phyloP scores from a whole-genome alignment of 345 rosid species.

The Conringia planisiliqua region DNA sequence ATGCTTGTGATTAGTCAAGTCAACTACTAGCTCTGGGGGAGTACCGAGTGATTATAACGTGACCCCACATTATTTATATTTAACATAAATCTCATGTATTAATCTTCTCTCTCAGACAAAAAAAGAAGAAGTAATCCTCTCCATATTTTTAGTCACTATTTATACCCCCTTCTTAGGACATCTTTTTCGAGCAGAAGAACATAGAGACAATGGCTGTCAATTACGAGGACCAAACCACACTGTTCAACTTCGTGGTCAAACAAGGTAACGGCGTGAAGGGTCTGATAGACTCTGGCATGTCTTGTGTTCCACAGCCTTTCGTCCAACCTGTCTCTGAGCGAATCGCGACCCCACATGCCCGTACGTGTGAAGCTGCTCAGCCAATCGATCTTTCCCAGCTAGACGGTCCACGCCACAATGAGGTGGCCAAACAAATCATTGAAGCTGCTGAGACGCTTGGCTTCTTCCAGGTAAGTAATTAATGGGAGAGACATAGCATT shows the following conservation, averaged over 20 bases:
- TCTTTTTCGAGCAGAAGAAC: not conserved
- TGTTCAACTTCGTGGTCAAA: conserved; percentile 48
- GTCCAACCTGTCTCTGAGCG: conserved; percentile 43
- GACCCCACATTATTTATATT: not conserved
- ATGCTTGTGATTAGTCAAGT: not conserved
- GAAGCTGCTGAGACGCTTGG: conserved; percentile 53
- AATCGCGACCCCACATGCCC: conserved; percentile 35
- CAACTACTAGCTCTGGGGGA: not conserved
- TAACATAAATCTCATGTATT: not conserved
- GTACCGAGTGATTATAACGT: not conserved
- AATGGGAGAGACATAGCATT: not conserved
- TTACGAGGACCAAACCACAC: conserved; percentile 33
- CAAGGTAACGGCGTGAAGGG: conserved; percentile 60
- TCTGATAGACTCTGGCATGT: conserved; percentile 44
- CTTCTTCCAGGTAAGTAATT: conserved; percentile 40
- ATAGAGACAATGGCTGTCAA: conserved; percentile 14
- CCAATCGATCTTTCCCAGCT: conserved; percentile 49
- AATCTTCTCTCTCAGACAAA: not conserved
- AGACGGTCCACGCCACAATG: conserved; percentile 39
- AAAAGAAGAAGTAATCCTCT: not conserved
- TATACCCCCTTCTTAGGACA: conserved; percentile 1
- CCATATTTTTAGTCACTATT: not conserved
- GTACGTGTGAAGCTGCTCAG: not conserved
- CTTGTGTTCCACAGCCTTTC: conserved; percentile 40
- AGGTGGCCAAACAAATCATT: conserved; percentile 34